Base-by-base conservation (phyloP, 2,329 filamentous ascomycete species). In the Spiromastix sp. region DNA sequence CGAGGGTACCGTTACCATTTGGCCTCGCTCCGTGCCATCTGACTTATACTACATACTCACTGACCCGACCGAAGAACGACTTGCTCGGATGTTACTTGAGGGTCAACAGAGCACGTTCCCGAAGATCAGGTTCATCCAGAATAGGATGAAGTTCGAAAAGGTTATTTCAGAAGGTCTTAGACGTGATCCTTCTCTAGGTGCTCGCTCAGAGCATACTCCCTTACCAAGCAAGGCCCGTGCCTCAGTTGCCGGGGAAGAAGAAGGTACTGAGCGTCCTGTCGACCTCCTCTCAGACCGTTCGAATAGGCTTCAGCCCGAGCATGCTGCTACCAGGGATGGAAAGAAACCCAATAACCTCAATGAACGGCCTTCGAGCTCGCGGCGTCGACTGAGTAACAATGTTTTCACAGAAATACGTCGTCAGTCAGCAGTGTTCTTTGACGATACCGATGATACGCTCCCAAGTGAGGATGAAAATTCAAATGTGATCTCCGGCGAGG, bases 1-100 rank as follows among this genome's bases (percentile, higher is more conserved):
- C 58, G 82, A 81, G 43, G 91, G 91, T 18, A 96, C 85, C 7
- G 81, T 96, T 43, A 98, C 91, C 9, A 87, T 98, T 51, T 96
- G 89, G 87, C 91, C 91, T 5, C 85, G 86, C 56, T 80, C 78
- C 9, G 65, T 78, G 3, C 63, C 76, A 2, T 81, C 77, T 1
- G 91, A 98, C 61, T 93, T 95, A 55, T 77, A 72, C 54, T 75
- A 84, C 48, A 93, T 98, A 42, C 70, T 98, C 1, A 77, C 79
- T 1, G 91, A 98, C 52, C 91, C 91, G 0, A 79, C 76, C 27
- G 67, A 79, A 3, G 66, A 77, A 32, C 71, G 86, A 3, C 64
- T 98, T 8, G 85, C 82, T 5, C 72, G 81, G 24, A 95, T 96
- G 89, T 74, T 98, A 10, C 81, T 86, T 42, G 81, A 85, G 39